Base-by-base conservation (phyloP, 2,329 filamentous ascomycete species). In the Calonectria henricotiae region DNA sequence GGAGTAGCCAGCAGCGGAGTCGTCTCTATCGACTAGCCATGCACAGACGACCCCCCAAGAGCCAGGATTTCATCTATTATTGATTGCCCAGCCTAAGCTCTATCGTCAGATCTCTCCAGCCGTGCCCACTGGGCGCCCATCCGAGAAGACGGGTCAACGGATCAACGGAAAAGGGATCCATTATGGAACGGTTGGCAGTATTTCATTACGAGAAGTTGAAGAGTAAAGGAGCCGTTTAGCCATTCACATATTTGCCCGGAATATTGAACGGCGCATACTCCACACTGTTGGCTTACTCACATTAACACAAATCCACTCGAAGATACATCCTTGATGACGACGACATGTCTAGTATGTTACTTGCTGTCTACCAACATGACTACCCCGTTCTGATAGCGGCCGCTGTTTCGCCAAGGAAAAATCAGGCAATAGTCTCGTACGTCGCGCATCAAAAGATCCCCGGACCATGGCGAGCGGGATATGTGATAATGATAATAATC, bases 1-100 rank as follows among this genome's bases (percentile, higher is more conserved):
- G 58, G 60, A 54, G 43, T 60, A 27, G 15, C 25, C 20, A 25
- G 20, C 51, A 39, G 66, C 43, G 66, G 67, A 65, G 51, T 37
- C 46, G 41, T 43, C 55, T 47, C 67, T 37, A 47, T 37, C 41
- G 11, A 27, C 46, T 55, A 62, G 51, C 23, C 7, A 54, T 35
- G 67, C 62, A 69, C 46, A 37, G 62, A 47, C 62, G 15, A 63
- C 54, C 55, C 44, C 54, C 35, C 46, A 68, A 13, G 44, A 65
- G 51, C 67, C 62, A 69, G 44, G 61, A 65, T 58, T 58, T 58
- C 51, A 43, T 65, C 61, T 44, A 46, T 60, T 60, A 23, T 43
- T 54, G 49, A 23, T 35, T 61, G 49, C 62, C 44, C 60, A 20
- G 62, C 54, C 54, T n/a, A 43, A 41, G 46, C 41, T 35, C 51